Conservation (phyloP, 495 filamentous ascomycete species). For the Cercophora scortea region DNA sequence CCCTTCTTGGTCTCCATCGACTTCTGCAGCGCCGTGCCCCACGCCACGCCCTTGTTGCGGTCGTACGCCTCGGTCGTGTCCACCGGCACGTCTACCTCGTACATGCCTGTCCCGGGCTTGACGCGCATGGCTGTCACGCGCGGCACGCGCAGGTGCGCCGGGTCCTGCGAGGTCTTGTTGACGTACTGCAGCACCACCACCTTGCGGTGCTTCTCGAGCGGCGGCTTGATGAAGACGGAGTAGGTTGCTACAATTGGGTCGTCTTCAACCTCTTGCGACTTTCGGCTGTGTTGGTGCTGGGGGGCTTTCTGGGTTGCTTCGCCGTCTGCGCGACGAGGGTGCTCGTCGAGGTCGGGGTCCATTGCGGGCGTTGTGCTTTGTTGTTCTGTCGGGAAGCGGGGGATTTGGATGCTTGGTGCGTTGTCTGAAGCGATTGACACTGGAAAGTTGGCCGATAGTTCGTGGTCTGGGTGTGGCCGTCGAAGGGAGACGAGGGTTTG, state of each 20-base stretch:
- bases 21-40: slow-evolving; percentile 34
- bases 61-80: slow-evolving; percentile 35
- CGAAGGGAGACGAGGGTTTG: too few relatives aligned
- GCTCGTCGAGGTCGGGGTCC: too few relatives aligned
- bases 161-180: slow-evolving; percentile 27
- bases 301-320: too few relatives aligned
- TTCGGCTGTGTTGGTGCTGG: too few relatives aligned
- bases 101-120: slow-evolving; percentile 36
- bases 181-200: slow-evolving; percentile 38
- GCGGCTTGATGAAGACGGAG: slow-evolving; percentile 40
- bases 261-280: slow-evolving; percentile 24
- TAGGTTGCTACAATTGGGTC: slow-evolving; percentile 43
- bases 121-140: slow-evolving; percentile 31
- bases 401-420: too few relatives aligned
- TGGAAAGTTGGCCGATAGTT: too few relatives aligned
- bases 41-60: slow-evolving; percentile 37
- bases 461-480: too few relatives aligned
- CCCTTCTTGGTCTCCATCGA: slow-evolving; percentile 36
- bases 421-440: too few relatives aligned
- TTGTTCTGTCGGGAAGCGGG: too few relatives aligned
- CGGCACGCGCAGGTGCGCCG: slow-evolving; percentile 19
- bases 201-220: slow-evolving; percentile 30
- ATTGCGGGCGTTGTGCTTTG: too few relatives aligned
- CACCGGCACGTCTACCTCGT: slow-evolving; percentile 41
- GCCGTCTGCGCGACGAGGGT: too few relatives aligned